Percentiles rank a stretch among this genome's conserved stretches.
phyloP scores from a whole-genome alignment of 176 grass and related monocot genomes.

The Rhynchospora tenuis region DNA sequence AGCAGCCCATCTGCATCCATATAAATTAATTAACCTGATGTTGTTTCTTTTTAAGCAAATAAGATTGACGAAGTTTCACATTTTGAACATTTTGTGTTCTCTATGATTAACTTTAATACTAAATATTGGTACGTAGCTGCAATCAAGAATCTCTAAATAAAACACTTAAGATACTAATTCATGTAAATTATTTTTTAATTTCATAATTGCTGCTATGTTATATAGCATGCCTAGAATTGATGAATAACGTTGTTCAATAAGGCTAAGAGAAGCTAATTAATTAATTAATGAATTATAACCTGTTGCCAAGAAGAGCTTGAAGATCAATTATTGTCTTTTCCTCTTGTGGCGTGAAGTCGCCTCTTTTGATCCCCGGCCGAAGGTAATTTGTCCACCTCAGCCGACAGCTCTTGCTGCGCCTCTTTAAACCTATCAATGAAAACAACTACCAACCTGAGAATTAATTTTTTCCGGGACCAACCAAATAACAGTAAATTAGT shows the following conservation, averaged over 20 bases:
- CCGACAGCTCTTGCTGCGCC: slow-evolving; percentile 17
- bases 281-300: background rate
- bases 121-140: too few relatives aligned
- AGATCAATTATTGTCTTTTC: slow-evolving; percentile 17
- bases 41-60: background rate
- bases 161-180: background rate
- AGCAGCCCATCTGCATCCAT: slow-evolving; percentile 9
- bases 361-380: slow-evolving; percentile 12
- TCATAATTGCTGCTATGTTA: background rate
- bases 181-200: background rate
- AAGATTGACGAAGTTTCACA: background rate
- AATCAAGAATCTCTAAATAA: too few relatives aligned
- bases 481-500: background rate
- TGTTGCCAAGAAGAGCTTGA: slow-evolving; percentile 16
- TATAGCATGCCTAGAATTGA: background rate
- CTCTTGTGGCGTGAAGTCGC: slow-evolving; percentile 18
- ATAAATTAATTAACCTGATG: background rate
- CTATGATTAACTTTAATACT: too few relatives aligned
- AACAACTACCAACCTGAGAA: background rate
- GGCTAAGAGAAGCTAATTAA: background rate
- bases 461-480: background rate
- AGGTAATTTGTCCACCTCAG: slow-evolving; percentile 16
- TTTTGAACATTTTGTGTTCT: background rate
- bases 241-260: slow-evolving; percentile 1
- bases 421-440: slow-evolving; percentile 2